Conservation (phyloP, 2,329 filamentous ascomycete genomes). For the Thelonectria olida region DNA sequence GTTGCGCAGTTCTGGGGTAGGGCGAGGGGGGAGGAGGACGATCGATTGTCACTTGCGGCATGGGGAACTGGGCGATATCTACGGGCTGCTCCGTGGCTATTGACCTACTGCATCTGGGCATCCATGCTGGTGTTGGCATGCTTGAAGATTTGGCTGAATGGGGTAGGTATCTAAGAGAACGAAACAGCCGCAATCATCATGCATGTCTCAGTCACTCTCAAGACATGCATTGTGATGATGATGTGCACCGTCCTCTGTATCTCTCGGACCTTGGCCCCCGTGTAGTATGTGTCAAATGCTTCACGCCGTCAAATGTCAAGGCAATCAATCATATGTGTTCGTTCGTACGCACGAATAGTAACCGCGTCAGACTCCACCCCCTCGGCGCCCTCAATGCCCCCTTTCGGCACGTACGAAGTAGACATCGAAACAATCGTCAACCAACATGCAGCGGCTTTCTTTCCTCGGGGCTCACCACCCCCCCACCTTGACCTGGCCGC, state of each 20-base stretch:
- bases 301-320: too few relatives aligned
- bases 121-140: conserved; percentile 1
- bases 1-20: conserved; percentile 28
- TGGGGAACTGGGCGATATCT: not conserved
- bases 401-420: not conserved
- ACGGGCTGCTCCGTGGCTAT: not conserved
- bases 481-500: too few relatives aligned
- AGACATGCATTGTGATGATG: too few relatives aligned
- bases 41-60: conserved; percentile 15
- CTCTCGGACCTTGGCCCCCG: not conserved
- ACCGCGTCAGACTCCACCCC: not conserved
- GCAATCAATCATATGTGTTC: not conserved
- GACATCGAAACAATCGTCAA: too few relatives aligned
- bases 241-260: not conserved
- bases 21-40: conserved; percentile 24
- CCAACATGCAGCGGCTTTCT: too few relatives aligned
- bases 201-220: too few relatives aligned
- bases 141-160: conserved; percentile 5
- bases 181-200: not conserved
- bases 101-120: conserved; percentile 8
- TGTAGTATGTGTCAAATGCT: not conserved
- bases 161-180: not conserved
- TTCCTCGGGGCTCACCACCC: too few relatives aligned
- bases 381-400: not conserved
- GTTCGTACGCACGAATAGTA: not conserved